Conservation (phyloP, 345 rosid genomes). For the Eucalyptus sp. region DNA sequence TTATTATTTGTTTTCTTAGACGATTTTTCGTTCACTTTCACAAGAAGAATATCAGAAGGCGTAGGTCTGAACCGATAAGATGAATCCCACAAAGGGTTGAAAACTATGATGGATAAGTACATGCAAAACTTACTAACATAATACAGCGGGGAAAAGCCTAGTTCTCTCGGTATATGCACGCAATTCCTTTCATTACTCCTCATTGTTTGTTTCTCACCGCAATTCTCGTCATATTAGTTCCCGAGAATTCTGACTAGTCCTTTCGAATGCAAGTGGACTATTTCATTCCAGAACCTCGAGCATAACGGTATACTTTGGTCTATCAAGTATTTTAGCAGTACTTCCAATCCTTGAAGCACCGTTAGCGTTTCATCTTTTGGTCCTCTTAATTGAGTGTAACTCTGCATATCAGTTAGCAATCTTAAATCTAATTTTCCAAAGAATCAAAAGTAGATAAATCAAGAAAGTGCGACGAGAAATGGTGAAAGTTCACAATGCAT, state of each 20-base stretch:
- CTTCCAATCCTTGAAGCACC: not conserved
- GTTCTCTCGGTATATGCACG: not conserved
- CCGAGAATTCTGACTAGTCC: not conserved
- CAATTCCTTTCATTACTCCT: not conserved
- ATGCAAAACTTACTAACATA: not conserved
- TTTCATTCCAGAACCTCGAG: not conserved
- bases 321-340: not conserved
- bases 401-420: not conserved
- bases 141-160: not conserved
- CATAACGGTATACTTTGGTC: not conserved
- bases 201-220: not conserved
- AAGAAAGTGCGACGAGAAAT: not conserved
- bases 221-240: not conserved
- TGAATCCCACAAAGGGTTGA: not conserved
- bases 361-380: not conserved
- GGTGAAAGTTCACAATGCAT: not conserved
- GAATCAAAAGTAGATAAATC: not conserved
- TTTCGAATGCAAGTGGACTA: not conserved
- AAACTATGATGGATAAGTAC: not conserved
- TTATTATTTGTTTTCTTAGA: accelerated
- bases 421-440: not conserved
- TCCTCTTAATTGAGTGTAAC: not conserved
- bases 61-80: not conserved
- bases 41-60: not conserved
- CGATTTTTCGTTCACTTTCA: not conserved